A percentile compares a stretch with the other conserved stretches of the same genome.
Conservation (phyloP, 208 protist species). For the Wallacemonas sp. region DNA sequence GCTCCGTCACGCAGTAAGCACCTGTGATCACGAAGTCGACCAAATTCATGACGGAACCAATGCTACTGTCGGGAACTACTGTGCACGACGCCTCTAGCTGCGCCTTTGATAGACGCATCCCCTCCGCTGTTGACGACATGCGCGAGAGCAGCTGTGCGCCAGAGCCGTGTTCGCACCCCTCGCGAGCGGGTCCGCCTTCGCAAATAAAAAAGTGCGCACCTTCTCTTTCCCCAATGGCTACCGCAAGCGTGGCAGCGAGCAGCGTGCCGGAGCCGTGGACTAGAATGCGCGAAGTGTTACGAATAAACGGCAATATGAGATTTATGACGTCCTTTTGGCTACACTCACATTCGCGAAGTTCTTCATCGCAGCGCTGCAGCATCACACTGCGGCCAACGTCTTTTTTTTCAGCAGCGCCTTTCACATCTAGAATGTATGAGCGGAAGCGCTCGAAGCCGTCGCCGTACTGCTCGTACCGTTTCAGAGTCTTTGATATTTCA, state of each 20-base stretch:
- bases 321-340: conserved; percentile 84
- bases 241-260: conserved; percentile 74
- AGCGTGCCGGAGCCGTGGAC: conserved; percentile 81
- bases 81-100: conserved; percentile 65
- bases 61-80: conserved; percentile 88
- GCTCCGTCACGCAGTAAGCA: conserved; percentile 98
- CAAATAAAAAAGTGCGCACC: conserved; percentile 87
- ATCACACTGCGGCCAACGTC: conserved; percentile 27
- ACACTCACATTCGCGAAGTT: conserved; percentile 58
- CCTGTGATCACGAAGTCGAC: conserved; percentile 97
- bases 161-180: conserved; percentile 51
- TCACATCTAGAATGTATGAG: conserved; percentile 3
- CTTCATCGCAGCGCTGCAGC: conserved; percentile 52
- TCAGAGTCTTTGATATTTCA: conserved; percentile 68
- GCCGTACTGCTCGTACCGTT: conserved; percentile 62
- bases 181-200: conserved; percentile 57
- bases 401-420: conserved; percentile 5
- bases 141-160: conserved; percentile 52
- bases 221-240: conserved; percentile 73
- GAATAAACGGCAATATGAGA: conserved; percentile 82
- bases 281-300: conserved; percentile 71
- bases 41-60: conserved; percentile 80
- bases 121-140: conserved; percentile 53
- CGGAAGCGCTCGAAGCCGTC: conserved; percentile 82
- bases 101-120: conserved; percentile 41